Evolutionary conservation across 371 early-diverging fungal species (phyloP).

Genomic region (Mortierella sp.): DNA sequence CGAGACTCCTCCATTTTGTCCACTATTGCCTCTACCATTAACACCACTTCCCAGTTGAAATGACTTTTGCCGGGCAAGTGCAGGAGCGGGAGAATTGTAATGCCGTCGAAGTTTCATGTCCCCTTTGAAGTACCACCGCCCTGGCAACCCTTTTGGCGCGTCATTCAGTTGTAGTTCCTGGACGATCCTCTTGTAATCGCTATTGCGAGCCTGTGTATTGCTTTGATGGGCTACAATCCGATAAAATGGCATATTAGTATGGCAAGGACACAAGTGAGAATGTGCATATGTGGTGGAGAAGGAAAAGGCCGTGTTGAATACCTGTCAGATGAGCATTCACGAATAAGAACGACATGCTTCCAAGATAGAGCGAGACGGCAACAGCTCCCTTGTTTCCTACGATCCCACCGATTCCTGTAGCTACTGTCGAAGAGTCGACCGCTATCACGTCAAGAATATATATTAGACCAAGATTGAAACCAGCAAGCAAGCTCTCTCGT

Average conservation of each 20-base stretch:
- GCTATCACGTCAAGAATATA: slow-evolving; percentile 17
- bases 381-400: slow-evolving; percentile 88
- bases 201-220: slow-evolving; percentile 43
- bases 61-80: slow-evolving; percentile 8
- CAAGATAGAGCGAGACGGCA: slow-evolving; percentile 71
- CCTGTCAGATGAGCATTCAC: slow-evolving; percentile 82
- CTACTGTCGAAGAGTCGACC: slow-evolving; percentile 54
- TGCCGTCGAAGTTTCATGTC: slow-evolving; percentile 52
- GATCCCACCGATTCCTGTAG: slow-evolving; percentile 72
- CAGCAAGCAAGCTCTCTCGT: not conserved
- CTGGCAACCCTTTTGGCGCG: slow-evolving; percentile 35
- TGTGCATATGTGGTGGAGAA: no score
- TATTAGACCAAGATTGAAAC: no score
- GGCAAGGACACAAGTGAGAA: no score
- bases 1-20: no score
- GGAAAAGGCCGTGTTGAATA: no score
- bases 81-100: slow-evolving; percentile 20
- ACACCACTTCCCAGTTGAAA: slow-evolving; percentile 1
- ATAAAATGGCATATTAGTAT: not conserved
- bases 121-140: slow-evolving; percentile 44
- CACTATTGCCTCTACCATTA: not conserved
- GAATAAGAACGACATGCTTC: slow-evolving; percentile 68
- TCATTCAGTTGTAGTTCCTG: slow-evolving; percentile 47
- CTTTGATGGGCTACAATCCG: slow-evolving; percentile 29
- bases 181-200: slow-evolving; percentile 48